A percentile compares a stretch with the other conserved stretches of the same genome.
These are phyloP conservation scores for Calamus simplicifolius DNA, from an alignment of 176 grass and related monocot species.

Conservation along the genomic window DNA sequence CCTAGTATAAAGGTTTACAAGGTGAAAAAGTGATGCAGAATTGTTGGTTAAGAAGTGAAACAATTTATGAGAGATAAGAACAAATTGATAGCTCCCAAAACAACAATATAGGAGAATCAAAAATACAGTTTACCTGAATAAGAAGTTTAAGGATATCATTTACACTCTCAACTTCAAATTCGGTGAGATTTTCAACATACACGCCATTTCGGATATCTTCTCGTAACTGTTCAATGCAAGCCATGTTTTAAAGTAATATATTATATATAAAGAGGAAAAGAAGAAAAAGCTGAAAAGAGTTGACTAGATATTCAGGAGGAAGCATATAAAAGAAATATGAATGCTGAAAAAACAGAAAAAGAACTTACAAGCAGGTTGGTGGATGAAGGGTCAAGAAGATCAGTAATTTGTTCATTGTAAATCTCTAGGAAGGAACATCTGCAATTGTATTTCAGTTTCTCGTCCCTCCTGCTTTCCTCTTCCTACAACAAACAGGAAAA, in stretches of 20 bases:
- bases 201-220: slow-evolving; percentile 73
- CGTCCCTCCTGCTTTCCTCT: slow-evolving; percentile 94
- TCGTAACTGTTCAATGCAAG: slow-evolving; percentile 48
- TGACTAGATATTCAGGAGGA: not conserved
- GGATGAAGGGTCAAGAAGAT: slow-evolving; percentile 84
- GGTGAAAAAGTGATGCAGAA: not conserved
- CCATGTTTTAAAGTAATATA: not conserved
- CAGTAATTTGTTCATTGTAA: slow-evolving; percentile 98
- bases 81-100: not conserved
- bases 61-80: too few species aligned
- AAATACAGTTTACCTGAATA: slow-evolving; percentile 43
- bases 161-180: slow-evolving; percentile 74
- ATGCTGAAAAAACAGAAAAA: slow-evolving; percentile 18
- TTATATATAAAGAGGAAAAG: not conserved
- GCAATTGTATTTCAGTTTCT: slow-evolving; percentile 94
- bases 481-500: slow-evolving; percentile 34
- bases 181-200: slow-evolving; percentile 92
- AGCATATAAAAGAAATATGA: not conserved
- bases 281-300: not conserved
- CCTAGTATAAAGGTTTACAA: slow-evolving; percentile 33
- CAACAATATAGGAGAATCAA: slow-evolving; percentile 3
- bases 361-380: slow-evolving; percentile 73
- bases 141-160: slow-evolving; percentile 84
- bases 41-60: too few species aligned
- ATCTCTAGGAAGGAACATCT: slow-evolving; percentile 97